Evolutionary conservation across 257 asterid genomes (phyloP), one percentile per base, ranked within the genome.

Genomic region (Handroanthus guayacan): DNA sequence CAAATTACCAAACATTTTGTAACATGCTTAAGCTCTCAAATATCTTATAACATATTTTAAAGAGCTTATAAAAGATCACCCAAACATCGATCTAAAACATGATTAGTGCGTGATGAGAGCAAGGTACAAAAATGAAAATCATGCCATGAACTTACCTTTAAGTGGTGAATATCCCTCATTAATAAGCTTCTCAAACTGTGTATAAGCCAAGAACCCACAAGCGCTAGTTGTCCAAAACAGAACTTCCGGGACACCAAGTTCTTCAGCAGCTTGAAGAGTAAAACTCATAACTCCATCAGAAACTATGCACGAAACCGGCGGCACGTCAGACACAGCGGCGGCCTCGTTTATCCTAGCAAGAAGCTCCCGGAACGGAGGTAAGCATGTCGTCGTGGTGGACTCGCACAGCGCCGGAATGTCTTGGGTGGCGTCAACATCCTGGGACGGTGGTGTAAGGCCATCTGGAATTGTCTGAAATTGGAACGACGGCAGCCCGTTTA

Each of bases 251-350:
- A 91, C 20, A 7, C 91, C 86, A 1, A 89, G 25, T 39, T 85
- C 90, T 74, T 78, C 77, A 16, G 90, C 93, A 20, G 93, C 90
- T 10, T 78, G 82, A 1, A 72, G 18, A 41, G 90, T 82, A 60
- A 87, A 89, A 74, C 77, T 80, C 92, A 87, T 83, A 50, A 6
- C 38, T 13, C 82, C 87, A 67, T 91, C 92, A 0, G 96, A 81
- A 65, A 89, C 81, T n/a, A 88, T 80, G 78, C 94, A 86, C 1
- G 84, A 77, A 0, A 87, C 90, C 0, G 87, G 92, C 13, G 93
- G 92, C 14, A 16, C 82, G 0, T 44, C 34, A 1, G 84, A 52
- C 6, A 44, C 7, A 4, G 7, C 38, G 0, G 81, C 50, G 0
- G 79, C 47, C 60, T 55, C 55, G 25, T 84, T 83, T n/a, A 88